A percentile compares a stretch with the other conserved stretches of the same genome.
These are phyloP conservation scores for Nicotiana noctiflora DNA, from an alignment of 257 asterid species.

Conservation along the genomic window DNA sequence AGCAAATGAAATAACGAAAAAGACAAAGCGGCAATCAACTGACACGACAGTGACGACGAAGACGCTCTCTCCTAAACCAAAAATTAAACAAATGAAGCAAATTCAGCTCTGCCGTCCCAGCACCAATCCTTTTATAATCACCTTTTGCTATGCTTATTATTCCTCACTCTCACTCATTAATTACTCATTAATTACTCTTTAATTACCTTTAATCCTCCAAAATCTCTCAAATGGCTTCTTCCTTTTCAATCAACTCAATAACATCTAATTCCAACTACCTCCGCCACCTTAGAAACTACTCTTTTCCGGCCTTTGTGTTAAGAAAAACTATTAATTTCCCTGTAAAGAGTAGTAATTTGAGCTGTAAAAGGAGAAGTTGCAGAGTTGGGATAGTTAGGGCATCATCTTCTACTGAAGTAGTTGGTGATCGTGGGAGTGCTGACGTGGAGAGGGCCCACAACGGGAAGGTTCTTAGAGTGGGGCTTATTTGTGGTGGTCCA, in stretches of 20 bases:
- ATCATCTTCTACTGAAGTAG: slow-evolving; percentile 27
- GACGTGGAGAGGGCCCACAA: slow-evolving; percentile 12
- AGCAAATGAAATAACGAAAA: neutral
- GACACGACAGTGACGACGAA: neutral
- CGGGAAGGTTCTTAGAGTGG: slow-evolving; percentile 52
- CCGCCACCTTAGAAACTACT: neutral
- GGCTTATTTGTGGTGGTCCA: slow-evolving; percentile 81
- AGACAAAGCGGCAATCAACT: neutral
- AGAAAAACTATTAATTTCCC: slow-evolving; percentile 12
- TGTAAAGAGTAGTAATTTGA: neutral
- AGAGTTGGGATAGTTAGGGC: slow-evolving; percentile 27
- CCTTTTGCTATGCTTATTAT: neutral
- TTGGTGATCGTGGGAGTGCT: slow-evolving; percentile 13
- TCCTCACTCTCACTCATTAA: neutral
- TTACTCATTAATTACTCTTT: slow-evolving; percentile 1
- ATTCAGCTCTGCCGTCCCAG: slow-evolving; percentile 26
- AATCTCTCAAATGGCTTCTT: slow-evolving; percentile 26
- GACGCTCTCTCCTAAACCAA: neutral
- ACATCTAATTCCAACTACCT: slow-evolving; percentile 5
- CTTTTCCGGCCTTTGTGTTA: neutral
- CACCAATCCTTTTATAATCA: neutral
- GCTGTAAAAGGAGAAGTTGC: slow-evolving; percentile 13
- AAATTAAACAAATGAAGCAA: neutral
- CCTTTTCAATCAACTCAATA: slow-evolving; percentile 16
- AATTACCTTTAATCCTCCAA: neutral